A percentile compares a stretch with the other conserved stretches of the same genome.
Conservation (phyloP, 2,329 filamentous ascomycete genomes). For the Colletotrichum endophyticum region DNA sequence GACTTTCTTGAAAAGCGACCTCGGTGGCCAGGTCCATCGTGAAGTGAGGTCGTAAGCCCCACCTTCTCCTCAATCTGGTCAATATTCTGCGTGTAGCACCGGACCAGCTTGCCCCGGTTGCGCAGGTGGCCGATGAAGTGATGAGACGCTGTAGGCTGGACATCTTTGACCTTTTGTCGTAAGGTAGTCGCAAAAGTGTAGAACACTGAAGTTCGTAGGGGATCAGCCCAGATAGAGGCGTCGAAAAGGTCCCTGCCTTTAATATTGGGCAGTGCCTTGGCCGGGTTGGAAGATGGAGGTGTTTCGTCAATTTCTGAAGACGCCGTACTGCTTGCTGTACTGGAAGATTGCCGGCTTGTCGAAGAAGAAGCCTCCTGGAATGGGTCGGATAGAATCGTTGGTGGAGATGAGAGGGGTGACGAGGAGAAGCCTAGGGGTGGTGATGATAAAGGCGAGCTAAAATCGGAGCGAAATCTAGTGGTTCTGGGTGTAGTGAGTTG, state of each 20-base stretch:
- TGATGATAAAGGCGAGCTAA: slow-evolving; percentile 43
- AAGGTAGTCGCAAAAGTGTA: slow-evolving; percentile 75
- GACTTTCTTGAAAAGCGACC: slow-evolving; percentile 62
- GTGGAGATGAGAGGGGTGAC: slow-evolving; percentile 63
- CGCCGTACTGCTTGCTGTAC: slow-evolving; percentile 39
- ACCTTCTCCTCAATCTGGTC: slow-evolving; percentile 76
- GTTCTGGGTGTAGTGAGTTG: background rate
- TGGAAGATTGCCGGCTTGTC: slow-evolving; percentile 34
- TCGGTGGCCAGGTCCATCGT: slow-evolving; percentile 65
- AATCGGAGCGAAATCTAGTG: background rate
- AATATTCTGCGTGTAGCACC: slow-evolving; percentile 79
- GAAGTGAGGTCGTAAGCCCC: slow-evolving; percentile 67
- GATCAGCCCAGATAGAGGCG: slow-evolving; percentile 72
- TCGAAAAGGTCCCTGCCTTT: slow-evolving; percentile 77
- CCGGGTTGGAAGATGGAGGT: slow-evolving; percentile 42
- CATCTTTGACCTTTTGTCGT: slow-evolving; percentile 67
- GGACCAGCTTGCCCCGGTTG: slow-evolving; percentile 70
- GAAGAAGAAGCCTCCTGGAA: slow-evolving; percentile 44
- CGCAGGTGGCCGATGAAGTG: slow-evolving; percentile 71
- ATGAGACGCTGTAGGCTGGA: slow-evolving; percentile 69
- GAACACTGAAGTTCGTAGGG: slow-evolving; percentile 71
- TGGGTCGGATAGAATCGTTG: slow-evolving; percentile 56
- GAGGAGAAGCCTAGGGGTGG: slow-evolving; percentile 42
- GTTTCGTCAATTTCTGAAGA: slow-evolving; percentile 52
- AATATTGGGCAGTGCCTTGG: slow-evolving; percentile 58